Evolutionary conservation across 225 moss, liverwort and hornwort genomes (phyloP), one percentile per base, ranked within the genome.

Genomic region (Marchantia paleacea): DNA sequence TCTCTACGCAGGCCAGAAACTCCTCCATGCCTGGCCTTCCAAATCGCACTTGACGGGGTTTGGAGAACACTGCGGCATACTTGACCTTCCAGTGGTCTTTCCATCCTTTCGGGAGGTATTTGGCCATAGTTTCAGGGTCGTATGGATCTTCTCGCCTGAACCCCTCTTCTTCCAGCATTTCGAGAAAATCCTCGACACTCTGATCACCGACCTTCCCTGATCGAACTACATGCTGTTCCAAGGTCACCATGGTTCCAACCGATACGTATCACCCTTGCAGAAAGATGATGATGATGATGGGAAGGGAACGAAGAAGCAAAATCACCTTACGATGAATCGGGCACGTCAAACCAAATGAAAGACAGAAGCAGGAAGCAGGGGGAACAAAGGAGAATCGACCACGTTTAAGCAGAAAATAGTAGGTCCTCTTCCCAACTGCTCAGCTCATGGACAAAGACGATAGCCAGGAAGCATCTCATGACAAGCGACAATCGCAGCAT

Each of bases 61-160:
- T 79, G 8, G 79, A 53, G 53, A 79, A 79, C 19, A 79, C 79
- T 55, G 79, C 79, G 0, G 79, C 79, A 47, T 79, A 79, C 79
- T 69, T 79, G n/a, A 13, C 79, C 79, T 79, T 79, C 69, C 68
- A 79, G 39, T 68, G 68, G 54, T 79, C 79, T 39, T 70, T 68
- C 79, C 52, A 69, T 52, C 67, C 79, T 47, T 79, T 68, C 52
- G 79, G 69, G 0, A 79, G 28, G 53, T 68, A 79, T 7, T 29
- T 68, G 29, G 68, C 69, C 79, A 79, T 79, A 7, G 55, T 68
- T 47, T 79, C 69, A 12, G 79, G 68, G 57, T 79, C 79, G 79
- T 68, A 79, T 12, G 79, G 68, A 31, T 79, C 79, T 28, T 69
- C 52, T 30, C 68, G 79, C 52, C 15, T 69, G 79, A 69, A 79